Percentiles rank a stretch among this genome's conserved stretches.
These are phyloP conservation scores for Termitomyces sp. DNA, from an alignment of 768 basidiomycete species.

Conservation along the genomic window DNA sequence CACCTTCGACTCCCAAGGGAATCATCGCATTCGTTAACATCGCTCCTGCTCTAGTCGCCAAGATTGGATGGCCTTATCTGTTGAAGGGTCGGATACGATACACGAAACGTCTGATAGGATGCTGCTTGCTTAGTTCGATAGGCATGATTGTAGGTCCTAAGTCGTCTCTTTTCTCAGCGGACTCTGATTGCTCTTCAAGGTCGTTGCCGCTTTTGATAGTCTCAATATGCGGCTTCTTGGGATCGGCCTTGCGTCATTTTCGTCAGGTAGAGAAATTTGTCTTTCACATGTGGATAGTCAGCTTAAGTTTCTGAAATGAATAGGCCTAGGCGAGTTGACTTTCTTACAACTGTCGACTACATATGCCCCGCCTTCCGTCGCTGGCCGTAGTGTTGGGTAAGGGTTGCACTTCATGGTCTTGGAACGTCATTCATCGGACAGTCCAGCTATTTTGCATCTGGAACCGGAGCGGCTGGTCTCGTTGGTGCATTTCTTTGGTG, in stretches of 20 bases:
- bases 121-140: constrained; percentile 65
- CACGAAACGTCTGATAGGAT: constrained; percentile 64
- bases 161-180: constrained; percentile 4
- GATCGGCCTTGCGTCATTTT: constrained; percentile 77
- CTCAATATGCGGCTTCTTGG: constrained; percentile 72
- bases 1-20: constrained; percentile 88
- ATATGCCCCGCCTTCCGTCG: constrained; percentile 57
- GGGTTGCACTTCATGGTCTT: constrained; percentile 18
- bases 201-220: constrained; percentile 68
- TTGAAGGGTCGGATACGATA: constrained; percentile 86
- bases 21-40: constrained; percentile 96
- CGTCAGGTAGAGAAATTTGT: constrained; percentile 52
- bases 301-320: neutral
- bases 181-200: constrained; percentile 32
- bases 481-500: constrained; percentile 95
- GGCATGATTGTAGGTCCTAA: constrained; percentile 77
- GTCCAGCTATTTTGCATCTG: constrained; percentile 84
- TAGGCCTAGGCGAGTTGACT: constrained; percentile 90
- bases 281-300: neutral
- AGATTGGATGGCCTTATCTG: constrained; percentile 89
- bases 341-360: constrained; percentile 88
- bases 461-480: constrained; percentile 92
- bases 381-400: constrained; percentile 79
- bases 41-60: constrained; percentile 78
- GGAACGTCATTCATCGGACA: neutral